Conservation (phyloP, 495 filamentous ascomycete genomes). For the Penicillium verhagenii region DNA sequence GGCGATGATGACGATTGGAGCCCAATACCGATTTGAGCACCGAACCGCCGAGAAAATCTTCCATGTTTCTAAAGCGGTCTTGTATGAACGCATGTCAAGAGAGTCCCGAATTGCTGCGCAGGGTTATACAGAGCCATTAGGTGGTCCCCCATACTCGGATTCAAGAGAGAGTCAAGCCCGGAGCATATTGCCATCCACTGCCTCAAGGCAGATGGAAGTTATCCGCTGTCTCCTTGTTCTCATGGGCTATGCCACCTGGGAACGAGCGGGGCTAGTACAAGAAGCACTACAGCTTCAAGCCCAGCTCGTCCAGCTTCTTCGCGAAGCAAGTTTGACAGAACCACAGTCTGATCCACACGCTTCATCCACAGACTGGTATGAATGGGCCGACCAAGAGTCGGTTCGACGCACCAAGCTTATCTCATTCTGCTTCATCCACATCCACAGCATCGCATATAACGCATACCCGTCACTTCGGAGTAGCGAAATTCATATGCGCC, state of each 20-base stretch:
- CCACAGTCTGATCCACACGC: constrained; percentile 21
- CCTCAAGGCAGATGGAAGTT: constrained; percentile 32
- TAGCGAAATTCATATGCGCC: constrained; percentile 38
- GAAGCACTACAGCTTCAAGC: constrained; percentile 36
- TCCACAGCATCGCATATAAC: constrained; percentile 42
- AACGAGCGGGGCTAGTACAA: constrained; percentile 35
- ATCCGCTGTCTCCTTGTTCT: constrained; percentile 36
- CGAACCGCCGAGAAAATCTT: constrained; percentile 37
- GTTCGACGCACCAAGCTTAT: constrained; percentile 39
- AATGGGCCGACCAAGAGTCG: constrained; percentile 42
- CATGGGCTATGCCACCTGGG: constrained; percentile 44
- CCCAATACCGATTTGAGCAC: constrained; percentile 40
- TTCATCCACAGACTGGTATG: constrained; percentile 32
- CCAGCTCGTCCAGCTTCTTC: constrained; percentile 34
- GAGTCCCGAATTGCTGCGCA: constrained; percentile 21
- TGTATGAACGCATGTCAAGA: constrained; percentile 30
- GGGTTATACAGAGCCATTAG: constrained; percentile 12
- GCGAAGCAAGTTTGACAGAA: constrained; percentile 33
- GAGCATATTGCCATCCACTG: constrained; percentile 6
- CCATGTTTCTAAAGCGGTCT: constrained; percentile 34
- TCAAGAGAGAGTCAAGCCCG: constrained; percentile 4
- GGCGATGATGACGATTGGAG: constrained; percentile 36
- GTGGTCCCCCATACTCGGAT: constrained; percentile 13
- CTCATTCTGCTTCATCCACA: constrained; percentile 40
- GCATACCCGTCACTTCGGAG: constrained; percentile 39